Percentiles rank a stretch among this genome's conserved stretches.
phyloP scores from a whole-genome alignment of 768 basidiomycete genomes.

The Lactarius indigo region DNA sequence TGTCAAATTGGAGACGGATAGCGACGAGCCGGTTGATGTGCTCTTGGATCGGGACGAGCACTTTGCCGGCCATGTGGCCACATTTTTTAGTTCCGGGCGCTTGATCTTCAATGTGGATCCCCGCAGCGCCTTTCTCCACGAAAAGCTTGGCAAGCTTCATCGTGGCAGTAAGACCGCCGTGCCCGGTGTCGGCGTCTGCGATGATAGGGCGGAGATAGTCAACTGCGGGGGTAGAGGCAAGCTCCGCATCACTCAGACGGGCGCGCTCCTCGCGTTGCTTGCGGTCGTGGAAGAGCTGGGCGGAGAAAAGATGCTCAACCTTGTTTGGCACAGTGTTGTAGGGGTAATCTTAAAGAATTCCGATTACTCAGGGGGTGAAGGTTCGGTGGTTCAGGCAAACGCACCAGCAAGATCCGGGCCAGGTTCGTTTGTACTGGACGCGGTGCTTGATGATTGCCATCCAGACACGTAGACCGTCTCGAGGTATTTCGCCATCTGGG shows the following conservation, averaged over 20 bases:
- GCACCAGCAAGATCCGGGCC: conserved; percentile 96
- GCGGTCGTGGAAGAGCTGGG: conserved; percentile 98
- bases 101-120: conserved; percentile 97
- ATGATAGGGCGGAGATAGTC: conserved; percentile 94
- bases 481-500: conserved; percentile 98
- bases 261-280: conserved; percentile 87
- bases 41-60: conserved; percentile 94
- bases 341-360: conserved; percentile 70
- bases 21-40: conserved; percentile 98
- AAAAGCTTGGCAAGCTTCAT: conserved; percentile 99
- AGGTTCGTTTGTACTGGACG: conserved; percentile 90
- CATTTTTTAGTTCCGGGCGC: conserved; percentile 97
- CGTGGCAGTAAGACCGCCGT: conserved; percentile 95
- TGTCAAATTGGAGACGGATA: conserved; percentile 95
- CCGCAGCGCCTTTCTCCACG: conserved; percentile 96
- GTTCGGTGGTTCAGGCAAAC: conserved; percentile 22
- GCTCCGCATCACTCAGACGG: conserved; percentile 63
- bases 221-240: conserved; percentile 62
- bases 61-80: conserved; percentile 93
- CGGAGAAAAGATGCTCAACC: conserved; percentile 97
- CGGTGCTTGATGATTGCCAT: conserved; percentile 92
- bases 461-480: conserved; percentile 99
- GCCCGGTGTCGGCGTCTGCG: conserved; percentile 97
- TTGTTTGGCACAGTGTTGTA: conserved; percentile 99
- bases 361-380: neutral